Evolutionary conservation across 2,329 filamentous ascomycete genomes (phyloP).

Genomic region (Polytolypa hystricis): DNA sequence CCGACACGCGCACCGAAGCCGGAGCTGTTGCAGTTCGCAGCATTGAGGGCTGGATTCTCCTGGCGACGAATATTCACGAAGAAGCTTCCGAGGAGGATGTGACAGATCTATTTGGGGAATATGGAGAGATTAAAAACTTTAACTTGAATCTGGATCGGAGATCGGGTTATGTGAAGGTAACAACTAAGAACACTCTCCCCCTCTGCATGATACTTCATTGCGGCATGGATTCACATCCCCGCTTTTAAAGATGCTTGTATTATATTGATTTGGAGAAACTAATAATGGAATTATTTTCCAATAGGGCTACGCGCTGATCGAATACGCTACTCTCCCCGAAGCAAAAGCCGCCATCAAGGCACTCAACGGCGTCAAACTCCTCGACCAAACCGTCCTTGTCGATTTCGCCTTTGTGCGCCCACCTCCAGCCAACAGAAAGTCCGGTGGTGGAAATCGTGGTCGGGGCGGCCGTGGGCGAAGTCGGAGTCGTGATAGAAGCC

Average conservation of each 20-base stretch:
- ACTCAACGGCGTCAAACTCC: slow-evolving; percentile 49
- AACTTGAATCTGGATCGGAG: slow-evolving; percentile 55
- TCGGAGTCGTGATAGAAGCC: slow-evolving; percentile 35
- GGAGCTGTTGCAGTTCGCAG: slow-evolving; percentile 50
- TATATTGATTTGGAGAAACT: too few relatives aligned
- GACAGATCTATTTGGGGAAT: slow-evolving; percentile 55
- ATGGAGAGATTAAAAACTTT: slow-evolving; percentile 56
- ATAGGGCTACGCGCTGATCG: slow-evolving; percentile 56
- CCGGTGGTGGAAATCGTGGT: slow-evolving; percentile 28
- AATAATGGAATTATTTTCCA: too few relatives aligned
- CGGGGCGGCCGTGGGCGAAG: slow-evolving; percentile 30
- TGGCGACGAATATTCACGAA: slow-evolving; percentile 59
- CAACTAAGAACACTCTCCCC: too few relatives aligned
- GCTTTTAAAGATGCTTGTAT: too few relatives aligned
- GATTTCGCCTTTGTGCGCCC: slow-evolving; percentile 57
- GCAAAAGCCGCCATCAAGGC: slow-evolving; percentile 53
- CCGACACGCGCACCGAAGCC: slow-evolving; percentile 33
- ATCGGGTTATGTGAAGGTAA: slow-evolving; percentile 60
- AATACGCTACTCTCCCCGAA: slow-evolving; percentile 53
- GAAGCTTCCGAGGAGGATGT: slow-evolving; percentile 58
- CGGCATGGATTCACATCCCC: too few relatives aligned
- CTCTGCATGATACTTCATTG: too few relatives aligned
- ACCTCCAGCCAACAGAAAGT: slow-evolving; percentile 36
- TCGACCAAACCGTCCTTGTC: slow-evolving; percentile 54
- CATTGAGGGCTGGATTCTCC: slow-evolving; percentile 59